A percentile compares a stretch with the other conserved stretches of the same genome.
Conservation (phyloP, 352 stramenopile genomes). For the Globisporangium perplexum region DNA sequence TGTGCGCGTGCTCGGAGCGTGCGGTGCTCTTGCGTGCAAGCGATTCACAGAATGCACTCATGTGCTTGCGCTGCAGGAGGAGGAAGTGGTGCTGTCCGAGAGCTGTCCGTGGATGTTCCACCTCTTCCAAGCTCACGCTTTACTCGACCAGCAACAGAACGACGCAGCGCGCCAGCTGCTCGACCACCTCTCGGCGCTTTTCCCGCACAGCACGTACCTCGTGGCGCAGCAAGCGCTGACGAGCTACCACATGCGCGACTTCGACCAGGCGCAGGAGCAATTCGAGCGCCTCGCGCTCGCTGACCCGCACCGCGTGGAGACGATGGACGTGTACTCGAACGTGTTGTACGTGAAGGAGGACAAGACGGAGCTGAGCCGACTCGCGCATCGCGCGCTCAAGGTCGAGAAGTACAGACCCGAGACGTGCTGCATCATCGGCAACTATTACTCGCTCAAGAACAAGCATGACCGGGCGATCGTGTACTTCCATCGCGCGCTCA, state of each 20-base stretch:
- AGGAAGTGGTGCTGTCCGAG: constrained; percentile 41
- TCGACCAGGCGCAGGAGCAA: constrained; percentile 70
- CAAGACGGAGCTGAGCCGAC: constrained; percentile 78
- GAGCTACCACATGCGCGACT: constrained; percentile 82
- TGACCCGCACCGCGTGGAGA: constrained; percentile 74
- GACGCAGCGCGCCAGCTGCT: constrained; percentile 54
- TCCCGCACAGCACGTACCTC: constrained; percentile 70
- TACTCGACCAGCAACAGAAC: constrained; percentile 77
- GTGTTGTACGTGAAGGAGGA: constrained; percentile 86
- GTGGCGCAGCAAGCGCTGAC: constrained; percentile 68
- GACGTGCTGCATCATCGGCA: constrained; percentile 97
- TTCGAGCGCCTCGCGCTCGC: constrained; percentile 57
- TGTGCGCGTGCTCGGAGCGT: not conserved
- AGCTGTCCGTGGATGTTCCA: constrained; percentile 78
- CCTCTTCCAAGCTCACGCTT: constrained; percentile 75
- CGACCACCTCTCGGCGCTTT: constrained; percentile 37
- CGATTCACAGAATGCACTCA: not conserved
- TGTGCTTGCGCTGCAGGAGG: constrained; percentile 25
- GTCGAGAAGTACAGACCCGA: constrained; percentile 97
- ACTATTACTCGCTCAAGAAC: constrained; percentile 87
- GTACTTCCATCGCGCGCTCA: constrained; percentile 96
- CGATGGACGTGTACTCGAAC: constrained; percentile 85
- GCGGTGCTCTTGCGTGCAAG: not conserved
- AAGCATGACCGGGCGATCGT: constrained; percentile 96
- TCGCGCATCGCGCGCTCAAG: constrained; percentile 89